A percentile compares a stretch with the other conserved stretches of the same genome.
These are phyloP conservation scores for Oxytropis ochrocephala DNA, from an alignment of 306 rosid genomes.

Conservation along the genomic window DNA sequence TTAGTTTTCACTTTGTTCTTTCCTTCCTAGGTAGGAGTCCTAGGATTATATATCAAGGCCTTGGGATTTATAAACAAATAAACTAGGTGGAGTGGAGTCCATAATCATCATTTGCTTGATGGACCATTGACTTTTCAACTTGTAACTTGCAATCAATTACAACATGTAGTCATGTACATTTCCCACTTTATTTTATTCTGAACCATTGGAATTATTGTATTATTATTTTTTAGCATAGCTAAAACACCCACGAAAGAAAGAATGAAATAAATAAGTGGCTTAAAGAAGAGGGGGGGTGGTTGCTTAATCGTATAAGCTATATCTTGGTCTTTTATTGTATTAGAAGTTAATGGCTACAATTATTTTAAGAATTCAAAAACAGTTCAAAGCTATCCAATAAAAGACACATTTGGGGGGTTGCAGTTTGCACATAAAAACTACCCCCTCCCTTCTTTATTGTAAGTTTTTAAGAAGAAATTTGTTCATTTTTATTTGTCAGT, in stretches of 20 bases:
- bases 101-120: neutral
- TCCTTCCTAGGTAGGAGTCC: neutral
- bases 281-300: neutral
- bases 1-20: neutral
- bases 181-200: neutral
- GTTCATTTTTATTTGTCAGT: too few species aligned
- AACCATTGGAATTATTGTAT: neutral
- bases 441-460: too few species aligned
- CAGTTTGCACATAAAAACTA: too few species aligned
- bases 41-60: neutral
- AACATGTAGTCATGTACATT: neutral
- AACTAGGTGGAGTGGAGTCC: neutral
- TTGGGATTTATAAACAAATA: conserved; percentile 6
- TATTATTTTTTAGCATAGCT: neutral
- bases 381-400: too few species aligned
- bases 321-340: too few species aligned
- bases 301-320: neutral
- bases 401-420: too few species aligned
- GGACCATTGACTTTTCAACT: neutral
- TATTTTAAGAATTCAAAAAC: too few species aligned
- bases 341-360: too few species aligned
- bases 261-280: neutral
- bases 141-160: neutral
- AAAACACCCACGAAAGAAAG: neutral
- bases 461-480: too few species aligned